Base-by-base conservation (phyloP, 2,329 filamentous ascomycete genomes). In the Talaromyces albobiverticillius region DNA sequence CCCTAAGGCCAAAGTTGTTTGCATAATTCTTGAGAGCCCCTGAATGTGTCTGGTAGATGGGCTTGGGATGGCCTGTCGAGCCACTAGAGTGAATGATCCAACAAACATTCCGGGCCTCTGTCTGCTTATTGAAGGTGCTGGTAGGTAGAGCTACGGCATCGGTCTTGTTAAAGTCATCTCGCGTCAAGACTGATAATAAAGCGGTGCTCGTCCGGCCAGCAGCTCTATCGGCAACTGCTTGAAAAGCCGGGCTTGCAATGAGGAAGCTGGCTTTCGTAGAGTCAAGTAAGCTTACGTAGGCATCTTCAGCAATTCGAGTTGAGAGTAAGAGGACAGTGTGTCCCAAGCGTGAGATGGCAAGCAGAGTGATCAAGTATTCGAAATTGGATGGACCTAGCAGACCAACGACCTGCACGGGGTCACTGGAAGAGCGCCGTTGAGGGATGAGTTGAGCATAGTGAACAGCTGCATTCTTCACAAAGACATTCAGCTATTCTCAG, bases 221-320 rank as follows among this genome's bases (percentile, higher is more conserved):
- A 10, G 29, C 29, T 31, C 29, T 31, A 11, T 31, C 9, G n/a
- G 61, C 57, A 6, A 56, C 58, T 51, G 61, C 60, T 22, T 56
- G 55, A 42, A 63, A 56, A 3, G 59, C 54, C 2, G 51, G 50
- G 49, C 62, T 59, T 22, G 64, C 66, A 34, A 66, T 47, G 18
- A 68, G 63, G 43, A 69, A 64, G 5, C 61, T 56, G 23, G 64
- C 70, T 41, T 71, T 66, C 0, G 75, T 75, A 57, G 74, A 73
- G 34, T 74, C 65, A 25, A 82, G 68, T 3, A 84, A 64, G 14
- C 72, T 71, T 20, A 71, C 61, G 57, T 81, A 79, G 7, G 82
- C 82, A 42, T 76, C 71, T 1, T 73, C 74, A 14, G 79, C 74
- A 3, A 84, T 71, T 8, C 82, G 55, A 1, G 61, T 61, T 18